Conservation (phyloP, 345 rosid species). For the Leavenworthia alabamica region DNA sequence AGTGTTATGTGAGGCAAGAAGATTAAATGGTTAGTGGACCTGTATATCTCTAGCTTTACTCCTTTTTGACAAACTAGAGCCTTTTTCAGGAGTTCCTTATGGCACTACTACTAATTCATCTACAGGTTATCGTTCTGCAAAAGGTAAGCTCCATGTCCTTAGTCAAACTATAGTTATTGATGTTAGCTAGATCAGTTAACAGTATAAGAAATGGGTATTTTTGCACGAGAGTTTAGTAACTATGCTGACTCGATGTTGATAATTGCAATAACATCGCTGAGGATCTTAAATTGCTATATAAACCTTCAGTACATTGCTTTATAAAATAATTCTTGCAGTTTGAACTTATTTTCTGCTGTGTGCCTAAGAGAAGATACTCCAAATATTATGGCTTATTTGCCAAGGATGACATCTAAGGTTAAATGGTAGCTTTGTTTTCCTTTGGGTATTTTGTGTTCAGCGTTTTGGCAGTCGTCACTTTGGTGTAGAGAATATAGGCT, state of each 20-base stretch:
- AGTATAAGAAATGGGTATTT: not conserved
- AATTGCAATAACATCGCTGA: not conserved
- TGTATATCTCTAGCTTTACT: slow-evolving; percentile 6
- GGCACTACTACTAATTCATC: slow-evolving; percentile 72
- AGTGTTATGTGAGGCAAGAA: not conserved
- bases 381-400: slow-evolving; percentile 6
- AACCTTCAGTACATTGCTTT: not conserved
- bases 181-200: slow-evolving; percentile 5
- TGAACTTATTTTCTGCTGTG: slow-evolving; percentile 1
- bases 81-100: slow-evolving; percentile 90
- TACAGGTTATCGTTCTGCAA: slow-evolving; percentile 74
- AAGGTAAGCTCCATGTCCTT: slow-evolving; percentile 59
- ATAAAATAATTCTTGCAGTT: not conserved
- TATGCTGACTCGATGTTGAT: slow-evolving; percentile 16
- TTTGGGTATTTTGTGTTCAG: not conserved
- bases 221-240: slow-evolving; percentile 5
- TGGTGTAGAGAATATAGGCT: slow-evolving; percentile 1
- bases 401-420: not conserved
- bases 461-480: not conserved
- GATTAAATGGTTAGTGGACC: not conserved
- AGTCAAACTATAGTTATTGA: slow-evolving; percentile 8
- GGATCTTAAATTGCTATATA: not conserved
- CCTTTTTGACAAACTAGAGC: slow-evolving; percentile 44
- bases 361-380: not conserved
- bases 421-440: not conserved